Conservation (phyloP, 257 asterid genomes). For the Rubia yunnanensis region DNA sequence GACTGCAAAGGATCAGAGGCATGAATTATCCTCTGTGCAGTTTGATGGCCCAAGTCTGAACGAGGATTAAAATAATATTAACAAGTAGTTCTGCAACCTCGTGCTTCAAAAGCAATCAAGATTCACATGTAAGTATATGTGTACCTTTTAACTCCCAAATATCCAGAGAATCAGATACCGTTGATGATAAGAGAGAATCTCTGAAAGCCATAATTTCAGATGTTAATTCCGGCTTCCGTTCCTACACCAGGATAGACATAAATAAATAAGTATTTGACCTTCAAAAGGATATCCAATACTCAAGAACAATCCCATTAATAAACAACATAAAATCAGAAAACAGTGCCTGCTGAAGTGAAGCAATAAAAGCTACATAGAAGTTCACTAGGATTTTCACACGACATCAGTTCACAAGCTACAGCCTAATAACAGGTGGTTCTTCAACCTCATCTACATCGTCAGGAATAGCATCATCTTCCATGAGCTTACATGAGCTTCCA, state of each 20-base stretch:
- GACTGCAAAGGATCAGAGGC: conserved; percentile 94
- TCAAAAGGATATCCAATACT: background rate
- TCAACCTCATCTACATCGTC: background rate
- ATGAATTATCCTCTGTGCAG: conserved; percentile 93
- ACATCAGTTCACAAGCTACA: background rate
- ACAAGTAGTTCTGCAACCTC: background rate
- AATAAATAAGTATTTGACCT: conserved; percentile 8
- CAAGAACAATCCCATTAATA: background rate
- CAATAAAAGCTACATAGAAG: background rate
- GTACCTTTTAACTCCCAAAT: conserved; percentile 97
- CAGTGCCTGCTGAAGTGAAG: background rate
- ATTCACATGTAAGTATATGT: background rate
- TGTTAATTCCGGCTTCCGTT: conserved; percentile 84
- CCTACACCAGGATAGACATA: conserved; percentile 45
- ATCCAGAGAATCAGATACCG: conserved; percentile 82
- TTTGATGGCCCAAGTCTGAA: conserved; percentile 95
- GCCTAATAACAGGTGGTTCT: background rate
- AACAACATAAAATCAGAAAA: background rate
- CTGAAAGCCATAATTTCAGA: conserved; percentile 97
- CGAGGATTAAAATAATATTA: conserved; percentile 13
- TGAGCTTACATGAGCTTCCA: background rate
- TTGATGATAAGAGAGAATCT: conserved; percentile 82
- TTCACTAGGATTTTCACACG: background rate
- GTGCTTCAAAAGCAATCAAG: background rate
- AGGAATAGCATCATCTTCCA: background rate